These are phyloP conservation scores for Zygosaccharomyces lentus DNA, from an alignment of 805 yeast genomes.

Conservation along the genomic window DNA sequence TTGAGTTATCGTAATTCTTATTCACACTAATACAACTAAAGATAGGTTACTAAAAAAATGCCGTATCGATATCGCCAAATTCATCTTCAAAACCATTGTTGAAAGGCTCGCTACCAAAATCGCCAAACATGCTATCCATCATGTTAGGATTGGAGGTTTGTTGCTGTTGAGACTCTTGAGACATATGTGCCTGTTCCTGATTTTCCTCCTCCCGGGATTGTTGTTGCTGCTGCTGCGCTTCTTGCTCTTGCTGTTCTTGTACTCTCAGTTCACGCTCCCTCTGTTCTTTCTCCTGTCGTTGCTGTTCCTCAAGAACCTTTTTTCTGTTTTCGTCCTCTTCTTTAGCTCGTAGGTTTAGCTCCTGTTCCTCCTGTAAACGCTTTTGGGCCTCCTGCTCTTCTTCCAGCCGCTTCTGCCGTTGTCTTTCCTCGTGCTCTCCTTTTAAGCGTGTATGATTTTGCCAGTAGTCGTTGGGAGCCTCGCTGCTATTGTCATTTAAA, in stretches of 20 bases:
- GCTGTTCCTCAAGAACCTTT: constrained; percentile 7
- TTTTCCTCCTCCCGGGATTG: constrained; percentile 2
- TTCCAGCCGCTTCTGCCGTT: constrained; percentile 14
- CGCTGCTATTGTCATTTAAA: constrained; percentile 19
- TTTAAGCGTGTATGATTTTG: constrained; percentile 17
- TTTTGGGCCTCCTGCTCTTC: constrained; percentile 16
- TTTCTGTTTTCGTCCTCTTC: constrained; percentile 16
- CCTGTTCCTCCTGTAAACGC: constrained; percentile 10
- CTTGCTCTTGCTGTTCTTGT: constrained; percentile 10
- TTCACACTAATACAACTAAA: neutral
- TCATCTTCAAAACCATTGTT: constrained; percentile 35
- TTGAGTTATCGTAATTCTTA: neutral
- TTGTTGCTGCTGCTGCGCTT: constrained; percentile 5
- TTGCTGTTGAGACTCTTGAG: constrained; percentile 5
- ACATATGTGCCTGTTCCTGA: neutral
- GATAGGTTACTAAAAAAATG: constrained; percentile 28
- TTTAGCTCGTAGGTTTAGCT: constrained; percentile 4
- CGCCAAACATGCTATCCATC: constrained; percentile 29
- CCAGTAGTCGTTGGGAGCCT: constrained; percentile 35
- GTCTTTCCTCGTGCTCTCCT: constrained; percentile 13
- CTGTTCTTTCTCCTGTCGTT: constrained; percentile 9
- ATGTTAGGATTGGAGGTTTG: constrained; percentile 8
- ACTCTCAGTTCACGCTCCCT: constrained; percentile 16
- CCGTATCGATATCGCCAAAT: constrained; percentile 36
- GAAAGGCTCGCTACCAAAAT: constrained; percentile 29